Percentiles rank a stretch among this genome's conserved stretches.
These are phyloP conservation scores for Naegleria fowleri DNA, from an alignment of 208 protist species.

Conservation along the genomic window DNA sequence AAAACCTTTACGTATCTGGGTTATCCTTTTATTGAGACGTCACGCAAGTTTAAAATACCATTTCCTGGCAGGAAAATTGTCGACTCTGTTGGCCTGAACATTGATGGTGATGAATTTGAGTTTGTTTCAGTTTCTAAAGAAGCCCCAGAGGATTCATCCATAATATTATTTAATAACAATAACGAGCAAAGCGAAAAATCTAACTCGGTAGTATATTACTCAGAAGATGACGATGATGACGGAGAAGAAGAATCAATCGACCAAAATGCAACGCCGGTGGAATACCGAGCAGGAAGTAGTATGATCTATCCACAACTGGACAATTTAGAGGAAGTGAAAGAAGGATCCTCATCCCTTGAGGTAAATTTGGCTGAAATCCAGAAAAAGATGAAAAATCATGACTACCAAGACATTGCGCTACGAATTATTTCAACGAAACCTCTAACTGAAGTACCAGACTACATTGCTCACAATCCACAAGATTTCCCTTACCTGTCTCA, in stretches of 20 bases:
- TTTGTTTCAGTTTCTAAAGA: background rate
- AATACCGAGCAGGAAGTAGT: background rate
- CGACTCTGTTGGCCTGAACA: background rate
- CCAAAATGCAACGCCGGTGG: background rate
- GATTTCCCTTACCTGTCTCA: background rate
- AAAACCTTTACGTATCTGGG: conserved; percentile 7
- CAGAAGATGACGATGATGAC: background rate
- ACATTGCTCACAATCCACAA: background rate
- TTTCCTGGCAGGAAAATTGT: background rate
- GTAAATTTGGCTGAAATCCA: background rate
- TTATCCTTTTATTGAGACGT: background rate
- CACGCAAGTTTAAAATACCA: background rate
- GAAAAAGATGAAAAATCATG: background rate
- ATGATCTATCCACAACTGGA: background rate
- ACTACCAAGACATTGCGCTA: background rate
- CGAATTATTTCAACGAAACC: background rate
- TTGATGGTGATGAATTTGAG: conserved; percentile 7
- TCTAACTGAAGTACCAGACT: background rate
- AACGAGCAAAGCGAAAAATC: background rate
- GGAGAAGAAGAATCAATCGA: background rate
- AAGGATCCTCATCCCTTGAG: background rate
- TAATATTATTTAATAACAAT: background rate
- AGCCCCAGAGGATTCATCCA: background rate
- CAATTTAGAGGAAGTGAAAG: background rate
- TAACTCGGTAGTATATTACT: background rate